phyloP scores from a whole-genome alignment of 2,329 filamentous ascomycete genomes.

The Fusarium ramigenum region DNA sequence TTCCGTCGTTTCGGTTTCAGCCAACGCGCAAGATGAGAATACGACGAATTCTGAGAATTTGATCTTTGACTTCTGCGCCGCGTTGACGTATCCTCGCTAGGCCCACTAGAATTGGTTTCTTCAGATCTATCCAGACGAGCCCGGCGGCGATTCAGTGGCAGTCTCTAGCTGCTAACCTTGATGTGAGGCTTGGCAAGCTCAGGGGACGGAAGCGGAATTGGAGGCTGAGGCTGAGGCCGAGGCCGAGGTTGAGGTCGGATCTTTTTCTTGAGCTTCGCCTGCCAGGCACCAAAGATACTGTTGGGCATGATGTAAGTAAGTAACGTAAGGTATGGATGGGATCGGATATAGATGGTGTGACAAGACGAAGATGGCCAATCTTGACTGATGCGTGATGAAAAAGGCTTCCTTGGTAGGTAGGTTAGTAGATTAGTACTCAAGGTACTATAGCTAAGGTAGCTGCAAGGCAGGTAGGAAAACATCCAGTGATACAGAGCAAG shows the following conservation, averaged over 20 bases:
- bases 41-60: constrained; percentile 9
- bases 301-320: constrained; percentile 19
- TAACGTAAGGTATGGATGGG: not conserved
- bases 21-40: constrained; percentile 18
- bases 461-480: not conserved
- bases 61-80: not conserved
- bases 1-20: constrained; percentile 27
- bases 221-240: not conserved
- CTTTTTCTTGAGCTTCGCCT: not conserved
- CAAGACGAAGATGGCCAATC: not conserved
- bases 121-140: constrained; percentile 1
- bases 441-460: not conserved
- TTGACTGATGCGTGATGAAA: not conserved
- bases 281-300: constrained; percentile 16
- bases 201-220: not conserved
- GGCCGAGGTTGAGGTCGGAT: not conserved
- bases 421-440: not conserved
- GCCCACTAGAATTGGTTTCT: not conserved
- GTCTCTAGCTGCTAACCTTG: constrained; percentile 20
- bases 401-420: not conserved
- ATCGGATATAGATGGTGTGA: constrained; percentile 12
- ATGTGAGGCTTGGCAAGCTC: not conserved
- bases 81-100: not conserved
- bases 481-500: not conserved
- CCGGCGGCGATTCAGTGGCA: constrained; percentile 20